Conservation (phyloP, 1,284 basidiomycete species). For the Ceratobasidium sp. region DNA sequence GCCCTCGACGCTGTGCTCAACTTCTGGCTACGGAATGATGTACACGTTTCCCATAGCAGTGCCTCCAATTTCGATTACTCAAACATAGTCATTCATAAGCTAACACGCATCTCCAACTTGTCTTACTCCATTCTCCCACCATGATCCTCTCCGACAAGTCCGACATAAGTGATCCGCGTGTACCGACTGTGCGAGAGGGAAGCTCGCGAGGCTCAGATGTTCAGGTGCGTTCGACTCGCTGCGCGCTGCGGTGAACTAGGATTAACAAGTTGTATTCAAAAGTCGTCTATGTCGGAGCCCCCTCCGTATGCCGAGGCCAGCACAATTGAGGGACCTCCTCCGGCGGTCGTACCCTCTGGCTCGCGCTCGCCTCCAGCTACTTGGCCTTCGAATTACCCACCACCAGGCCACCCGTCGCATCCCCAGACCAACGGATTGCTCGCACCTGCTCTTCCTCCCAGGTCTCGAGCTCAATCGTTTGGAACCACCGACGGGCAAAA, state of each 20-base stretch:
- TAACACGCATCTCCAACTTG: not conserved
- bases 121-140: not conserved
- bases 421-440: not conserved
- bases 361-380: not conserved
- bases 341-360: not conserved
- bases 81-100: not conserved
- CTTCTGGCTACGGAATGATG: not conserved
- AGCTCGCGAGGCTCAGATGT: slow-evolving; percentile 19
- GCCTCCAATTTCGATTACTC: not conserved
- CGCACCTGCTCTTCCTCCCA: not conserved
- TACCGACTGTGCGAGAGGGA: not conserved
- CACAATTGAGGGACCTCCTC: not conserved
- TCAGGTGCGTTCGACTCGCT: not conserved
- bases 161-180: not conserved
- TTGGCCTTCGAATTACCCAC: not conserved
- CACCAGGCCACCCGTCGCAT: slow-evolving; percentile 1
- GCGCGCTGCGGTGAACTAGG: not conserved
- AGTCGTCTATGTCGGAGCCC: slow-evolving; percentile 32
- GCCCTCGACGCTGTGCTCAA: slow-evolving; percentile 10
- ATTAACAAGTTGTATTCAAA: not conserved
- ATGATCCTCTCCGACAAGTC: slow-evolving; percentile 39
- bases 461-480: not conserved
- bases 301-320: slow-evolving; percentile 25
- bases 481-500: not conserved
- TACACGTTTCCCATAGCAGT: not conserved